These are phyloP conservation scores for Cytospora chrysosperma DNA, from an alignment of 2,329 filamentous ascomycete species.

Conservation along the genomic window DNA sequence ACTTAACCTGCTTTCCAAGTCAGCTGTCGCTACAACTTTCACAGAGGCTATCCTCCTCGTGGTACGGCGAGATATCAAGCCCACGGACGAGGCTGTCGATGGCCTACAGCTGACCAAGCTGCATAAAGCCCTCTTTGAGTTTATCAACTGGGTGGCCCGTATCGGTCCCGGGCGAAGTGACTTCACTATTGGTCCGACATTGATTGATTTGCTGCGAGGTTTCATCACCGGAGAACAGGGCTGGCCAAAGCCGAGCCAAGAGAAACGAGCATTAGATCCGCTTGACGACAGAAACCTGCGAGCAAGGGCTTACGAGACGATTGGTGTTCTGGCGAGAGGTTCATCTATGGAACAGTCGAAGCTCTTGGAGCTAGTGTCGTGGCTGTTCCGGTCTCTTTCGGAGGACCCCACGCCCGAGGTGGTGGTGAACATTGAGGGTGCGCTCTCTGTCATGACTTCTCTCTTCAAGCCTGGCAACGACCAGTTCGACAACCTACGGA, in stretches of 20 bases:
- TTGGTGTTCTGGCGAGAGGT: slow-evolving; percentile 74
- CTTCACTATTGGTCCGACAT: slow-evolving; percentile 65
- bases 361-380: slow-evolving; percentile 59
- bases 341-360: slow-evolving; percentile 55
- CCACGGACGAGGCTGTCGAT: slow-evolving; percentile 38
- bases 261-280: slow-evolving; percentile 33
- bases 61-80: slow-evolving; percentile 62
- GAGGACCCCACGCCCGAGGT: slow-evolving; percentile 75
- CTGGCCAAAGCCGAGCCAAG: slow-evolving; percentile 64
- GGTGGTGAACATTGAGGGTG: slow-evolving; percentile 84
- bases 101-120: slow-evolving; percentile 77
- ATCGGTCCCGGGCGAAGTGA: slow-evolving; percentile 60
- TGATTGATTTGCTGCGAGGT: slow-evolving; percentile 67
- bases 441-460: slow-evolving; percentile 69
- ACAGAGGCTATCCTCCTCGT: slow-evolving; percentile 66
- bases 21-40: slow-evolving; percentile 66
- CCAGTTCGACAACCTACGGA: slow-evolving; percentile 40
- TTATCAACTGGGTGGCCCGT: slow-evolving; percentile 82
- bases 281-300: slow-evolving; percentile 66
- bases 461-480: slow-evolving; percentile 39
- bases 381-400: slow-evolving; percentile 80
- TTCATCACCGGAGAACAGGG: slow-evolving; percentile 74
- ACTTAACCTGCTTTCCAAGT: slow-evolving; percentile 73
- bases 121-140: slow-evolving; percentile 78
- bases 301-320: slow-evolving; percentile 83